Evolutionary conservation across 768 basidiomycete genomes (phyloP).

Genomic region (Hygrophoropsis aurantiaca): DNA sequence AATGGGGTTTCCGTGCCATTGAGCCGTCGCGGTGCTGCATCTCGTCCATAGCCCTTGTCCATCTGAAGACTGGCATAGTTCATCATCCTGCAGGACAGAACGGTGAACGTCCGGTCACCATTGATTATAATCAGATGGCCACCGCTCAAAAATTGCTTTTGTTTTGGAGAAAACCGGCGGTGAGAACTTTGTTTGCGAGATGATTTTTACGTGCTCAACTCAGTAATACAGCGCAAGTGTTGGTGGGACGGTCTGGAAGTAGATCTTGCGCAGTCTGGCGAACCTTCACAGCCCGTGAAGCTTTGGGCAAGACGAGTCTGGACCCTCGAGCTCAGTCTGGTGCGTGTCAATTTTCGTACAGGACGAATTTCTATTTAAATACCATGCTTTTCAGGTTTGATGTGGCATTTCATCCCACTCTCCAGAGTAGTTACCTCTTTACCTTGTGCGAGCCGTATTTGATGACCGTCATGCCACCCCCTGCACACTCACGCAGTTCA

Average conservation of each 20-base stretch:
- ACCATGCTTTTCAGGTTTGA: background rate
- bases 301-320: constrained; percentile 97
- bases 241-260: constrained; percentile 99
- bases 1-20: constrained; percentile 95
- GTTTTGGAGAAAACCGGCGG: constrained; percentile 99
- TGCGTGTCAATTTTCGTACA: constrained; percentile 33
- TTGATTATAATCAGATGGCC: constrained; percentile 92
- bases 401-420: background rate
- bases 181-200: constrained; percentile 42
- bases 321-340: constrained; percentile 96
- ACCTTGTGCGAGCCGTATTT: background rate
- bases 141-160: constrained; percentile 95
- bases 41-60: constrained; percentile 95
- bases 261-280: constrained; percentile 64
- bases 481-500: background rate
- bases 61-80: constrained; percentile 94
- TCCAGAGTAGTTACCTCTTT: background rate
- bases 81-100: constrained; percentile 57
- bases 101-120: constrained; percentile 69
- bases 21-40: constrained; percentile 97
- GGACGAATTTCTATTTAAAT: background rate
- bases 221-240: constrained; percentile 76
- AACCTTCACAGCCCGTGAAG: constrained; percentile 64
- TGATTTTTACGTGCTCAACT: background rate
- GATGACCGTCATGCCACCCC: background rate